phyloP scores from a whole-genome alignment of 116 monocot species.

The Thalassia testudinum region DNA sequence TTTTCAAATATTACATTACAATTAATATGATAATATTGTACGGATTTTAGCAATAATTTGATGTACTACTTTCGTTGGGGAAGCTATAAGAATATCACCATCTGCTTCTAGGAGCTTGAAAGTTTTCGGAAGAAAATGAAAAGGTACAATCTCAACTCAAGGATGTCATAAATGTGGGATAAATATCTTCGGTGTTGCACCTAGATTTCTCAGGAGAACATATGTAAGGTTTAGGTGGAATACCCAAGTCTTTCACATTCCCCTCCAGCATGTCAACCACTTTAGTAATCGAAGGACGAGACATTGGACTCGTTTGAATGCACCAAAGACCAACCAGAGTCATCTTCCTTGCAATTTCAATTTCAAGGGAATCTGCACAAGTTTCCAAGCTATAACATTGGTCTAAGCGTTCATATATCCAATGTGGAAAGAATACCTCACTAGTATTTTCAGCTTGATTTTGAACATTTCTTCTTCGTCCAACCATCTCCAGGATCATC shows the following conservation, averaged over 20 bases:
- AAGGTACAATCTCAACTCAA: too few relatives aligned
- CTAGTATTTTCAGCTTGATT: background rate
- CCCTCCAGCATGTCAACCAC: slow-evolving; percentile 10
- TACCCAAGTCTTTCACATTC: slow-evolving; percentile 5
- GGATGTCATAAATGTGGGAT: too few relatives aligned
- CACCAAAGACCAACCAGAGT: slow-evolving; percentile 7
- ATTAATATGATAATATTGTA: too few relatives aligned
- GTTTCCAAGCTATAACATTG: background rate
- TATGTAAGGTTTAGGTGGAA: slow-evolving; percentile 20
- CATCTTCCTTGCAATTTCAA: slow-evolving; percentile 3
- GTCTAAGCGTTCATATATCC: slow-evolving; percentile 20
- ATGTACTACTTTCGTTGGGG: too few relatives aligned
- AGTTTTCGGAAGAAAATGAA: too few relatives aligned
- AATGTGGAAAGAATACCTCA: slow-evolving; percentile 22
- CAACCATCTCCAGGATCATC: slow-evolving; percentile 25
- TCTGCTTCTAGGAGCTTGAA: too few relatives aligned
- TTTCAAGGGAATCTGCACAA: background rate
- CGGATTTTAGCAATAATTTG: too few relatives aligned
- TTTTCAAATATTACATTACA: too few relatives aligned
- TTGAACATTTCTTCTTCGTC: slow-evolving; percentile 8
- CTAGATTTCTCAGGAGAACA: background rate
- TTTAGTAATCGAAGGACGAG: slow-evolving; percentile 4
- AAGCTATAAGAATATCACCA: too few relatives aligned
- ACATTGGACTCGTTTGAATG: slow-evolving; percentile 2
- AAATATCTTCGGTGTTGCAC: too few relatives aligned